phyloP scores from a whole-genome alignment of 805 yeast genomes.

The Millerago galiae region DNA sequence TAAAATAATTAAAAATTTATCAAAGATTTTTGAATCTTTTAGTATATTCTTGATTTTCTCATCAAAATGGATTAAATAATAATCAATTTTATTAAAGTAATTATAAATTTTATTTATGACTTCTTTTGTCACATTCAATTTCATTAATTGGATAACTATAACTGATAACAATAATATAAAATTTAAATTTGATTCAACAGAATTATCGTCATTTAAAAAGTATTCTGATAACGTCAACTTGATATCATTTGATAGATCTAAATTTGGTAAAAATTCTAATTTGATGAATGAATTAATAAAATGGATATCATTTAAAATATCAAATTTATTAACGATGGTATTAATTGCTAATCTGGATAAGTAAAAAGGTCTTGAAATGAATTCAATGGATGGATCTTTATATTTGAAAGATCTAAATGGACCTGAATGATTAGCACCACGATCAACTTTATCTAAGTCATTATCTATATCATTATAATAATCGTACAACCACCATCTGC shows the following conservation, averaged over 20 bases:
- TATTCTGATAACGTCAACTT: constrained; percentile 1
- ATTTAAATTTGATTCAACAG: neutral
- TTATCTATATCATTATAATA: constrained; percentile 74
- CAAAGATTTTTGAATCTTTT: neutral
- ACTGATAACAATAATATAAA: neutral
- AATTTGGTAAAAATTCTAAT: neutral
- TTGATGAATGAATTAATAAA: constrained; percentile 1
- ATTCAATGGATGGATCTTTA: neutral
- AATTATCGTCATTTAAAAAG: neutral
- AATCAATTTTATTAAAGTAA: constrained; percentile 1
- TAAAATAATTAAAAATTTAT: constrained; percentile 2
- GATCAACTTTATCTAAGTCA: constrained; percentile 44
- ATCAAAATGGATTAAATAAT: neutral
- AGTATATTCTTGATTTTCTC: neutral
- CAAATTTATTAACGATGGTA: neutral
- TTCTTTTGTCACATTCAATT: neutral
- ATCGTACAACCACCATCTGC: constrained; percentile 21
- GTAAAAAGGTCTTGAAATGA: neutral
- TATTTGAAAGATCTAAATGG: constrained; percentile 10
- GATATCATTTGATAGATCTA: constrained; percentile 1
- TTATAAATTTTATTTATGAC: neutral
- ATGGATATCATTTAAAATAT: constrained; percentile 3
- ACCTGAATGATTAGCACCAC: constrained; percentile 6
- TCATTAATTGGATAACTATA: constrained; percentile 3
- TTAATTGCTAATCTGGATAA: neutral